A percentile compares a stretch with the other conserved stretches of the same genome.
Evolutionary conservation across 2,329 filamentous ascomycete species (phyloP).

Genomic region (Nigrograna mackinnonii): DNA sequence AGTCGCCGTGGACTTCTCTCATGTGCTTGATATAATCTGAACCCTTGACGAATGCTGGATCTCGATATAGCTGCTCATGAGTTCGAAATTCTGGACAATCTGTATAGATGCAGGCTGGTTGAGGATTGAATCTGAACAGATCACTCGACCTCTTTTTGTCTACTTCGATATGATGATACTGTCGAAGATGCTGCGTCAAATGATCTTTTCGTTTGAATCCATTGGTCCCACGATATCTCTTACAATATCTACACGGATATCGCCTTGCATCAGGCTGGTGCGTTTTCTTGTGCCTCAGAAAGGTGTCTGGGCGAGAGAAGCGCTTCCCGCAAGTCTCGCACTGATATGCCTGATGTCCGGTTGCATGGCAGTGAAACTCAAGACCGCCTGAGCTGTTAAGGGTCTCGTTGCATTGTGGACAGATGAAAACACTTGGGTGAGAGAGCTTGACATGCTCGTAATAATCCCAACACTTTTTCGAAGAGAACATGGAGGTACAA

Average conservation of each 20-base stretch:
- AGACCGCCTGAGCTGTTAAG: background rate
- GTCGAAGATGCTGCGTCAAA: conserved; percentile 40
- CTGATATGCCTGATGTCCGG: conserved; percentile 12
- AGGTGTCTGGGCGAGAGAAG: conserved; percentile 13
- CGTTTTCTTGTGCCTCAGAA: conserved; percentile 8
- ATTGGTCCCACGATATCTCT: conserved; percentile 30
- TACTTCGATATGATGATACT: conserved; percentile 39
- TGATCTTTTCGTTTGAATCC: conserved; percentile 45
- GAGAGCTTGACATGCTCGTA: no score
- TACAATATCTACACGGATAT: conserved; percentile 38
- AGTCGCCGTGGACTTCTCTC: conserved; percentile 39
- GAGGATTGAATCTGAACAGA: no score
- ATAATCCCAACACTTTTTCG: no score
- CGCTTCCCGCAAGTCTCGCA: conserved; percentile 9
- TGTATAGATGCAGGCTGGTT: conserved; percentile 19
- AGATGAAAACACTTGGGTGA: no score
- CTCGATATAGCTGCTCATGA: background rate
- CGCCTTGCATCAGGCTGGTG: conserved; percentile 9
- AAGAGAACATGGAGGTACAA: no score
- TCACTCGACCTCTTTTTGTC: conserved; percentile 14
- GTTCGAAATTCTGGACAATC: conserved; percentile 20
- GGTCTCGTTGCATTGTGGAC: conserved; percentile 6
- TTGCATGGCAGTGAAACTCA: conserved; percentile 3
- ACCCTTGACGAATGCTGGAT: conserved; percentile 13
- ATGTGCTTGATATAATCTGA: conserved; percentile 42